These are phyloP conservation scores for Cutaneotrichosporon sp. DNA, from an alignment of 1,284 basidiomycete species.

Conservation along the genomic window DNA sequence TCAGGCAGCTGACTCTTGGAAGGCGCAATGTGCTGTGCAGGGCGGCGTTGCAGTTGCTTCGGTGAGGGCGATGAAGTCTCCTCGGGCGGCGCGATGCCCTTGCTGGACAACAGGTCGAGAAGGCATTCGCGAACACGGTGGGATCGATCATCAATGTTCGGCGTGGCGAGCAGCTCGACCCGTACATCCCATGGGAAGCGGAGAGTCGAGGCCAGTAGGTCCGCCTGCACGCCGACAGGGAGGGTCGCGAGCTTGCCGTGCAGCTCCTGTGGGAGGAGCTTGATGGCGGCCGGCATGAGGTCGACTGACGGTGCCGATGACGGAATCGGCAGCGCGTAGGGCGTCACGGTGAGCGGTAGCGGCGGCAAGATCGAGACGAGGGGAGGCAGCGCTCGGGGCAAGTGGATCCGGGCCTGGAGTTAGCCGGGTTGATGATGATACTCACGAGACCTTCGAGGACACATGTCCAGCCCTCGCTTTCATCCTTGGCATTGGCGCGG, in stretches of 20 bases:
- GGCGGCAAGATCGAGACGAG: constrained; percentile 45
- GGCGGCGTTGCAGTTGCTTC: constrained; percentile 12
- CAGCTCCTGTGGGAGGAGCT: constrained; percentile 39
- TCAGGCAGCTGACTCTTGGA: constrained; percentile 33
- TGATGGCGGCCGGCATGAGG: constrained; percentile 36
- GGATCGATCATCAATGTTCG: constrained; percentile 35
- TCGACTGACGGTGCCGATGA: constrained; percentile 24
- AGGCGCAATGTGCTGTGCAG: not conserved
- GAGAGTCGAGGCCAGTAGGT: constrained; percentile 43
- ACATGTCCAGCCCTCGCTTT: constrained; percentile 28
- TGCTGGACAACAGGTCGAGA: constrained; percentile 25
- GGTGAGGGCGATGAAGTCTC: constrained; percentile 16
- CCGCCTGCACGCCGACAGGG: constrained; percentile 38
- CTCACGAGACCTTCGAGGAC: constrained; percentile 45
- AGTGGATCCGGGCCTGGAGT: constrained; percentile 37
- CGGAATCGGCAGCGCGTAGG: constrained; percentile 43
- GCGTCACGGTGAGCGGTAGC: constrained; percentile 34
- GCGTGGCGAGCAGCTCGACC: constrained; percentile 41
- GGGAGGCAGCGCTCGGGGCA: constrained; percentile 45
- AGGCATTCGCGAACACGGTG: constrained; percentile 35
- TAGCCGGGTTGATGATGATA: not conserved
- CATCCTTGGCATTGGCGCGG: constrained; percentile 27
- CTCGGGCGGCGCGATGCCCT: constrained; percentile 28
- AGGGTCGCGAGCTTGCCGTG: constrained; percentile 37
- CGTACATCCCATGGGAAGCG: constrained; percentile 41